Percentiles rank a stretch among this genome's conserved stretches.
These are phyloP conservation scores for Colletotrichum sp. DNA, from an alignment of 2,329 filamentous ascomycete species.

Conservation along the genomic window DNA sequence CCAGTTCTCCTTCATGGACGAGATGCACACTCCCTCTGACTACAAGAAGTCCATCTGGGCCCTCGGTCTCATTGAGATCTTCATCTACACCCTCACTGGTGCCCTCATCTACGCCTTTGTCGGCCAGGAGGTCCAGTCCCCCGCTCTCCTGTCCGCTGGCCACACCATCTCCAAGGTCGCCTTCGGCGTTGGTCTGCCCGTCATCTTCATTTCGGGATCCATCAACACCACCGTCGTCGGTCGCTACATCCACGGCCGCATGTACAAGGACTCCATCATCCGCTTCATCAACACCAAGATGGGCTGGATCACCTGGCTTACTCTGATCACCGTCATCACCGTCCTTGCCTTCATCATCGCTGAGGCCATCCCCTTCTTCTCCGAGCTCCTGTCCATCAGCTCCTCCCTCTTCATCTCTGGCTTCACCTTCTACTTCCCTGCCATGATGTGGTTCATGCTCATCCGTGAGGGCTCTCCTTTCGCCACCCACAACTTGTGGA, in stretches of 20 bases:
- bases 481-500: constrained; percentile 32
- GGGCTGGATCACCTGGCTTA: constrained; percentile 62
- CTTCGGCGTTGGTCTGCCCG: constrained; percentile 73
- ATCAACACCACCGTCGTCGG: constrained; percentile 62
- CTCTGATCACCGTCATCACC: constrained; percentile 63
- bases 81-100: constrained; percentile 70
- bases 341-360: constrained; percentile 73
- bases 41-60: constrained; percentile 62
- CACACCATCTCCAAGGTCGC: constrained; percentile 66
- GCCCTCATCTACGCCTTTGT: constrained; percentile 73
- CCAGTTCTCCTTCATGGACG: constrained; percentile 59
- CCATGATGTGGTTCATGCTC: constrained; percentile 49
- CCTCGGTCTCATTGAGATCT: constrained; percentile 66
- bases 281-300: constrained; percentile 53
- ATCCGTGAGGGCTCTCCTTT: constrained; percentile 34
- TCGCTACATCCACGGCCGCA: constrained; percentile 50
- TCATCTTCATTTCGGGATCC: constrained; percentile 76
- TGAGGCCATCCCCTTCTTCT: constrained; percentile 76
- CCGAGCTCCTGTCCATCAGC: constrained; percentile 63
- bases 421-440: constrained; percentile 46
- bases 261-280: constrained; percentile 47
- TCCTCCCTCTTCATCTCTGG: constrained; percentile 53
- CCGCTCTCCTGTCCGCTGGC: constrained; percentile 71
- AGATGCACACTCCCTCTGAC: constrained; percentile 54
- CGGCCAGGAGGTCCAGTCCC: constrained; percentile 66